Evolutionary conservation across 2,329 filamentous ascomycete genomes (phyloP).

Genomic region (Allantophomopsis lycopodina): DNA sequence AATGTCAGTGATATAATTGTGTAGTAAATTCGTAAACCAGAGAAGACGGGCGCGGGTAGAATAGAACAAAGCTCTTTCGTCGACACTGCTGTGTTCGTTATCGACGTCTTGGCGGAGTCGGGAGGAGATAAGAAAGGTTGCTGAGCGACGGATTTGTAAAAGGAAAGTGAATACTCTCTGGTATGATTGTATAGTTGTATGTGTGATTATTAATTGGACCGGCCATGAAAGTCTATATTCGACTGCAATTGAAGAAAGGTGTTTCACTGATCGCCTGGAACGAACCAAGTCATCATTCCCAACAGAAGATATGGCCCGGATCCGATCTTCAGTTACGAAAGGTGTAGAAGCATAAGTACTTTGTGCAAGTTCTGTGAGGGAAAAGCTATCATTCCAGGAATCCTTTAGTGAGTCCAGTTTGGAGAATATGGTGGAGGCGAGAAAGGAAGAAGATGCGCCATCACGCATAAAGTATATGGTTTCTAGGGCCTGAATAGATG

Average conservation of each 20-base stretch:
- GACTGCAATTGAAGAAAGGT: slow-evolving; percentile 49
- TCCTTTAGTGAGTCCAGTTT: slow-evolving; percentile 48
- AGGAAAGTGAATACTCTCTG: slow-evolving; percentile 63
- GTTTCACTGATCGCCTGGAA: slow-evolving; percentile 43
- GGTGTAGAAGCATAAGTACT: slow-evolving; percentile 45
- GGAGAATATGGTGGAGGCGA: slow-evolving; percentile 60
- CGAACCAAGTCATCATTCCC: slow-evolving; percentile 27
- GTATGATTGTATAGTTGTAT: slow-evolving; percentile 50
- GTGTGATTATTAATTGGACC: slow-evolving; percentile 58
- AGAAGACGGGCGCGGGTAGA: slow-evolving; percentile 54
- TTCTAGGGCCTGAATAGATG: slow-evolving; percentile 52
- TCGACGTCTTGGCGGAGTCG: slow-evolving; percentile 27
- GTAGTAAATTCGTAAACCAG: slow-evolving; percentile 65
- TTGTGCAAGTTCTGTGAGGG: slow-evolving; percentile 65
- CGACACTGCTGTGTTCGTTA: slow-evolving; percentile 22
- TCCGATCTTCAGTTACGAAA: slow-evolving; percentile 41
- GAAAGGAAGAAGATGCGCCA: slow-evolving; percentile 49
- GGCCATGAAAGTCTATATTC: slow-evolving; percentile 56
- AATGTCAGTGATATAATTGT: slow-evolving; percentile 62
- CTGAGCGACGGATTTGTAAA: slow-evolving; percentile 63
- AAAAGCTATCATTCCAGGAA: slow-evolving; percentile 70
- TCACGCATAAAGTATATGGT: slow-evolving; percentile 67
- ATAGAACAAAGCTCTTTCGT: slow-evolving; percentile 37
- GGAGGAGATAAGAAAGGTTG: slow-evolving; percentile 47
- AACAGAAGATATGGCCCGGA: slow-evolving; percentile 41